Conservation (phyloP, 306 rosid genomes). For the Inga oerstediana region DNA sequence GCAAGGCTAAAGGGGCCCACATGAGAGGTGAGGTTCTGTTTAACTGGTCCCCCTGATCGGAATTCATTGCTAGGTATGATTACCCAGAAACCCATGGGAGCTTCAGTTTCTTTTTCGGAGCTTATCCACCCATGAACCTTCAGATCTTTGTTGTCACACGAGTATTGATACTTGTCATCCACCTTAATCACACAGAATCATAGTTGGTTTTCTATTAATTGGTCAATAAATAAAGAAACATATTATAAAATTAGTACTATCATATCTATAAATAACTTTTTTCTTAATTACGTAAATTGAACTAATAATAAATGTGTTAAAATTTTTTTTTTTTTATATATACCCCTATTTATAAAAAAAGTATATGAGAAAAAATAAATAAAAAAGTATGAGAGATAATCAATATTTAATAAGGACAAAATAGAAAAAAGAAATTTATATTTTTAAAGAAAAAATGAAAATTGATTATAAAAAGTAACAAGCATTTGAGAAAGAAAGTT, state of each 20-base stretch:
- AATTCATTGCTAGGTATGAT: constrained; percentile 76
- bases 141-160: constrained; percentile 65
- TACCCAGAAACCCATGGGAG: constrained; percentile 75
- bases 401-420: too few relatives aligned
- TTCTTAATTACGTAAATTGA: too few relatives aligned
- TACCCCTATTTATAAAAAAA: too few relatives aligned
- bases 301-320: too few relatives aligned
- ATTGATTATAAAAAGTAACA: too few relatives aligned
- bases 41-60: constrained; percentile 75
- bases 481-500: too few relatives aligned
- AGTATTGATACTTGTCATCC: constrained; percentile 90
- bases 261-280: too few relatives aligned
- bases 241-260: background rate
- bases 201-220: background rate
- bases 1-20: constrained; percentile 83
- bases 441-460: too few relatives aligned
- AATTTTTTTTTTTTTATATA: too few relatives aligned
- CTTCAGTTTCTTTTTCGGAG: constrained; percentile 35
- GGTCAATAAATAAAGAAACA: background rate
- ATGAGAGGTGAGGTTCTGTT: constrained; percentile 81
- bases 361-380: too few relatives aligned
- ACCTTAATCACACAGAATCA: constrained; percentile 43
- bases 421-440: too few relatives aligned
- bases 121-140: constrained; percentile 88
- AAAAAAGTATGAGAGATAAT: too few relatives aligned